These are phyloP conservation scores for Thielaviopsis populi DNA, from an alignment of 2,329 filamentous ascomycete genomes.

Conservation along the genomic window DNA sequence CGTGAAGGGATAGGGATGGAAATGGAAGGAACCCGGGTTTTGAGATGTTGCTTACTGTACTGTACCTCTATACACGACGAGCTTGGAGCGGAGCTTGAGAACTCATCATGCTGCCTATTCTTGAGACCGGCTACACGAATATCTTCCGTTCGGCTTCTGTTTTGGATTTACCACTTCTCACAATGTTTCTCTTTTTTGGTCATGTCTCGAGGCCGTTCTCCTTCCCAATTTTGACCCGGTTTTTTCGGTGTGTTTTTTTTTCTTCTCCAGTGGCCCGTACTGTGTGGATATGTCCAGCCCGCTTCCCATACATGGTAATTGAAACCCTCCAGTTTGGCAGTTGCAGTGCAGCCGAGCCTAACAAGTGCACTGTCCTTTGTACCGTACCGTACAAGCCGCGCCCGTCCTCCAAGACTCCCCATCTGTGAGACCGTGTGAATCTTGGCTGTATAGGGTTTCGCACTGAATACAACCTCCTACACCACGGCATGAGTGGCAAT, in stretches of 20 bases:
- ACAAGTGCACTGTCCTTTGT: slow-evolving; percentile 8
- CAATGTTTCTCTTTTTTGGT: neutral
- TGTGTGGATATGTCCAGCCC: neutral
- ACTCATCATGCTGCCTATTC: neutral
- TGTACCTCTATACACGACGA: neutral
- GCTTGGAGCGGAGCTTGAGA: neutral
- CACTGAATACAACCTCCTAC: slow-evolving; percentile 5
- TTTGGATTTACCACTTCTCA: neutral
- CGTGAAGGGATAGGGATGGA: no score
- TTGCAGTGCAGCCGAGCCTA: neutral
- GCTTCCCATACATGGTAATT: neutral
- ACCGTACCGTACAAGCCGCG: neutral
- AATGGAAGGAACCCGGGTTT: no score
- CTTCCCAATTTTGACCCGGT: neutral
- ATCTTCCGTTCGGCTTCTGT: neutral
- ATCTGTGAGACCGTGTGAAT: slow-evolving; percentile 7
- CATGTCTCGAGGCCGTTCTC: neutral
- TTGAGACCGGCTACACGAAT: neutral
- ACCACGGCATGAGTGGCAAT: slow-evolving; percentile 2
- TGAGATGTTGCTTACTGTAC: no score
- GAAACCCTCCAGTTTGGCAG: neutral
- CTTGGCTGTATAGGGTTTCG: neutral
- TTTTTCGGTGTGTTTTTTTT: neutral
- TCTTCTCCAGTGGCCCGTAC: neutral
- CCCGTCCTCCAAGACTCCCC: no score